Percentiles rank a stretch among this genome's conserved stretches.
These are phyloP conservation scores for Gossypium turneri DNA, from an alignment of 345 rosid genomes.

Conservation along the genomic window DNA sequence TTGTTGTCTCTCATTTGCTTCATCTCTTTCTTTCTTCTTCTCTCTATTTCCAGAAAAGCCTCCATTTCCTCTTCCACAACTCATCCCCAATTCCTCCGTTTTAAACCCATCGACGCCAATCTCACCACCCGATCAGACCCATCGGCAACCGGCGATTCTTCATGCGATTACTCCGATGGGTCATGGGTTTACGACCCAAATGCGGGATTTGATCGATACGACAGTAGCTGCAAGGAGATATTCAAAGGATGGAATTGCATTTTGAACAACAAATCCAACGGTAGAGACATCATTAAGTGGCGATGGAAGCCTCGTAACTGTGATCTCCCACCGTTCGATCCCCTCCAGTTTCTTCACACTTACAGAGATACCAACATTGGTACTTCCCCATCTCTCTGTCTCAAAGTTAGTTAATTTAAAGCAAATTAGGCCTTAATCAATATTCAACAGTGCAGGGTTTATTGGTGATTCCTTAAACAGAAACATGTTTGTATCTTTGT, in stretches of 20 bases:
- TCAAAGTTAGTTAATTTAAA: not conserved
- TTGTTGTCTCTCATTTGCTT: constrained; percentile 57
- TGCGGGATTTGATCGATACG: constrained; percentile 38
- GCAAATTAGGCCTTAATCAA: constrained; percentile 18
- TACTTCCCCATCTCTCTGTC: constrained; percentile 23
- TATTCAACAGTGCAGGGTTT: constrained; percentile 72
- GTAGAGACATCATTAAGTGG: constrained; percentile 59
- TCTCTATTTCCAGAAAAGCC: constrained; percentile 44
- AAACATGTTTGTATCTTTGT: constrained; percentile 90
- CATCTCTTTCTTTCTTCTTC: constrained; percentile 50
- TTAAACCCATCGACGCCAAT: not conserved
- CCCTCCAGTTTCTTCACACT: constrained; percentile 43
- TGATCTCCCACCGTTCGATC: constrained; percentile 60
- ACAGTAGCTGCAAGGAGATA: constrained; percentile 72
- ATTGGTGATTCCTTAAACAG: constrained; percentile 93
- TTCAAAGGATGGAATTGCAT: constrained; percentile 95
- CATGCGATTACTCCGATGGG: constrained; percentile 67
- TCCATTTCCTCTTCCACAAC: constrained; percentile 39
- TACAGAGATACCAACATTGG: constrained; percentile 69
- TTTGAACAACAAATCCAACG: constrained; percentile 63
- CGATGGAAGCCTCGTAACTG: constrained; percentile 78
- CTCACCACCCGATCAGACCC: not conserved
- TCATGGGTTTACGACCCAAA: constrained; percentile 69
- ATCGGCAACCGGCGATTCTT: not conserved
- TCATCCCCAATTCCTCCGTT: constrained; percentile 15